Conservation (phyloP, 2,329 filamentous ascomycete species). For the Blumeria graminis region DNA sequence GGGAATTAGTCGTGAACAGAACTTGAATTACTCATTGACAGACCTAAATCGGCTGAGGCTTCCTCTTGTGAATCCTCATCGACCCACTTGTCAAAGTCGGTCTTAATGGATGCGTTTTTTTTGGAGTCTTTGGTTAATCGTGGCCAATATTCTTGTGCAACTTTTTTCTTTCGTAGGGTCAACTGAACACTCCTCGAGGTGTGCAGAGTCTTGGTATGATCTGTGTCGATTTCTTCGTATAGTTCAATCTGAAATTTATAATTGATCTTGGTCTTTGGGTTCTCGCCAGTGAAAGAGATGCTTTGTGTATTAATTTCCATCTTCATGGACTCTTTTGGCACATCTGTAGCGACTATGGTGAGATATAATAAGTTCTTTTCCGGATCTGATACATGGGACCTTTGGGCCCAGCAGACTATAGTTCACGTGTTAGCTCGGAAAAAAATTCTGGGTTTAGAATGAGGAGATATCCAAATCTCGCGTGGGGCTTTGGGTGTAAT, state of each 20-base stretch:
- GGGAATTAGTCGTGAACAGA: background rate
- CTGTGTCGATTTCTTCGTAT: slow-evolving; percentile 70
- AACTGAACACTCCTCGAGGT: slow-evolving; percentile 71
- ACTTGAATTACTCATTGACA: slow-evolving; percentile 19
- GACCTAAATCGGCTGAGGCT: slow-evolving; percentile 49
- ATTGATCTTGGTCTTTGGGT: slow-evolving; percentile 59
- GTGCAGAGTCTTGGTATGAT: slow-evolving; percentile 68
- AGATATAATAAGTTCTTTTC: slow-evolving; percentile 90
- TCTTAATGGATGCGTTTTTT: slow-evolving; percentile 92
- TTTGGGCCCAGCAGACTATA: slow-evolving; percentile 52
- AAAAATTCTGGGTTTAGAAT: too few species aligned
- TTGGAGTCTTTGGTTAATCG: slow-evolving; percentile 72
- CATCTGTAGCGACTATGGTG: slow-evolving; percentile 72
- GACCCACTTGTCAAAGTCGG: slow-evolving; percentile 68
- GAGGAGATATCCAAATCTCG: too few species aligned
- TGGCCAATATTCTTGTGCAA: slow-evolving; percentile 88
- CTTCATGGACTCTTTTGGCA: slow-evolving; percentile 49
- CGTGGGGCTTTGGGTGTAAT: too few species aligned
- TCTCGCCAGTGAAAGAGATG: slow-evolving; percentile 64
- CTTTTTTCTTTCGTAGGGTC: slow-evolving; percentile 89
- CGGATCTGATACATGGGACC: slow-evolving; percentile 56
- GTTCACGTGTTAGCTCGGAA: too few species aligned
- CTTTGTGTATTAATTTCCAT: slow-evolving; percentile 58
- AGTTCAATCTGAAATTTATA: slow-evolving; percentile 76
- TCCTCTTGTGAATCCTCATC: slow-evolving; percentile 67